phyloP scores from a whole-genome alignment of 2,329 filamentous ascomycete genomes.

The Aureobasidium subglaciale region DNA sequence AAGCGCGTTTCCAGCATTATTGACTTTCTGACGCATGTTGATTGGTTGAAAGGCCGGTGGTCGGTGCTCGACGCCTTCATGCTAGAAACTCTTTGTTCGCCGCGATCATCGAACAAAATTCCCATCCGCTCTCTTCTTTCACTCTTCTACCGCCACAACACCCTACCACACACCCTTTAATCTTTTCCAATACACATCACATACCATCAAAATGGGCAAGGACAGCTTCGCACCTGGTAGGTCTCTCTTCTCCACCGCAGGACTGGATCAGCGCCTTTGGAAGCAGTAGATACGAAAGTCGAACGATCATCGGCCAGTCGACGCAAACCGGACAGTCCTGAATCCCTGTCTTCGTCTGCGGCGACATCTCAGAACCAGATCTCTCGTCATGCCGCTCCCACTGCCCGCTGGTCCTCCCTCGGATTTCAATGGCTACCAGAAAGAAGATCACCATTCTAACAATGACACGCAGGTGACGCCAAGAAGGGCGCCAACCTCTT shows the following conservation, averaged over 20 bases:
- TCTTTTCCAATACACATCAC: slow-evolving; percentile 11
- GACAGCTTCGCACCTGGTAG: slow-evolving; percentile 31
- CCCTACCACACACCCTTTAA: slow-evolving; percentile 16
- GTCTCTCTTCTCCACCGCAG: slow-evolving; percentile 15
- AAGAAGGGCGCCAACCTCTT: slow-evolving; percentile 98
- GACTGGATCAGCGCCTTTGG: not conserved
- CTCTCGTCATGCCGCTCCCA: not conserved
- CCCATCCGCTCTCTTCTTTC: slow-evolving; percentile 11
- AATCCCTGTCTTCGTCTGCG: not conserved
- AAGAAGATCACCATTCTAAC: not conserved
- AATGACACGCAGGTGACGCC: slow-evolving; percentile 59
- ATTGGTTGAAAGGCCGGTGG: not conserved
- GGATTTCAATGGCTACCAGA: not conserved
- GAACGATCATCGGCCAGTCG: not conserved
- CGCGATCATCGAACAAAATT: slow-evolving; percentile 16
- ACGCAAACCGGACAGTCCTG: not conserved
- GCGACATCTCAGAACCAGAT: not conserved
- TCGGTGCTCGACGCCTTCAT: not conserved
- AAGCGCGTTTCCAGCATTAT: slow-evolving; percentile 6
- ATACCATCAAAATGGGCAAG: slow-evolving; percentile 30
- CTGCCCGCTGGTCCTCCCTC: not conserved
- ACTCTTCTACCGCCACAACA: slow-evolving; percentile 3
- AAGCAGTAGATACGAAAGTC: not conserved
- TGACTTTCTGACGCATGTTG: not conserved
- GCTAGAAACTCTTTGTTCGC: slow-evolving; percentile 12